phyloP scores from a whole-genome alignment of 805 yeast genomes.

The Sugiyamaella marilandica region DNA sequence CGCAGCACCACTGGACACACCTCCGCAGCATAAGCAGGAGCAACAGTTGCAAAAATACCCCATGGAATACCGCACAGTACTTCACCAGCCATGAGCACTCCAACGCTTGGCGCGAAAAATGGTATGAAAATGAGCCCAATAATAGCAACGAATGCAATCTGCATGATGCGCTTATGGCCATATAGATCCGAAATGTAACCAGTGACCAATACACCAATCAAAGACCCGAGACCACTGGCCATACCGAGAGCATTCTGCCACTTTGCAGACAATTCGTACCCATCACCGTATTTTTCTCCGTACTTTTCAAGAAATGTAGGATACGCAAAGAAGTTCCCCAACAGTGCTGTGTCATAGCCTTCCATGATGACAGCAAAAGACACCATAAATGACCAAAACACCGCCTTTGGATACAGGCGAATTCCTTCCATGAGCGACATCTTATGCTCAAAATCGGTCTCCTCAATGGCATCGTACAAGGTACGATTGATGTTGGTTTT shows the following conservation, averaged over 20 bases:
- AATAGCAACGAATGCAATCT: conserved; percentile 31
- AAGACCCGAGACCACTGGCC: conserved; percentile 30
- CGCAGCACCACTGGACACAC: conserved; percentile 49
- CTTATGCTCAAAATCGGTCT: conserved; percentile 15
- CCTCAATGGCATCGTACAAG: conserved; percentile 15
- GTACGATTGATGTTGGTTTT: conserved; percentile 8
- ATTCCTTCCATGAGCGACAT: conserved; percentile 17
- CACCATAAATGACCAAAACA: conserved; percentile 44
- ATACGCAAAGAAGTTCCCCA: conserved; percentile 39
- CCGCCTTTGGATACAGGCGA: conserved; percentile 21
- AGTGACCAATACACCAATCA: conserved; percentile 40
- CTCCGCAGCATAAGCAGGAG: conserved; percentile 50
- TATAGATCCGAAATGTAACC: conserved; percentile 39
- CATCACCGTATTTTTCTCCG: conserved; percentile 30
- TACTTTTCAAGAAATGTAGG: conserved; percentile 41
- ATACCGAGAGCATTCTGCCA: conserved; percentile 39
- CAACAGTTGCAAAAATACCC: conserved; percentile 48
- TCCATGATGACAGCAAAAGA: conserved; percentile 44
- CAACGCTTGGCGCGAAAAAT: conserved; percentile 41
- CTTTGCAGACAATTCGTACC: conserved; percentile 35
- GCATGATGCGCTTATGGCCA: conserved; percentile 41
- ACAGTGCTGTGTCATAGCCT: conserved; percentile 42
- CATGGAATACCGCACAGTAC: conserved; percentile 39
- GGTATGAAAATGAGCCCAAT: conserved; percentile 36
- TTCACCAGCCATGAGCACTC: conserved; percentile 35